phyloP scores from a whole-genome alignment of 257 asterid genomes.

The Datura wrightii region DNA sequence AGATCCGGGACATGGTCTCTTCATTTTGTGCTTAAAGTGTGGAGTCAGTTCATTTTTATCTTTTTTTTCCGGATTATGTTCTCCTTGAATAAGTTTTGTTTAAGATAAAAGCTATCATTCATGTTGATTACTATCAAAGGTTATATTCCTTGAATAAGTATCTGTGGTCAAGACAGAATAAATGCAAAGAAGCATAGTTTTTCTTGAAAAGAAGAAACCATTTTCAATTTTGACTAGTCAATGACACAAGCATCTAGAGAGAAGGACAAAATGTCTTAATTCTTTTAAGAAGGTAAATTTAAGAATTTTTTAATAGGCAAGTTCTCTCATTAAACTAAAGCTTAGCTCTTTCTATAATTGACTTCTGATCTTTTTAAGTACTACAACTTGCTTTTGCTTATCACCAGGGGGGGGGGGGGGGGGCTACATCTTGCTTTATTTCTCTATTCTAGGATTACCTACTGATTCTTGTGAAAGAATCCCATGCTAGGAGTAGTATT shows the following conservation, averaged over 20 bases:
- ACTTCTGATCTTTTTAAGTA: slow-evolving; percentile 12
- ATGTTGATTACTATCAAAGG: not conserved
- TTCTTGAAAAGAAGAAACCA: not conserved
- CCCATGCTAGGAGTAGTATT: not conserved
- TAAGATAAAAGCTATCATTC: not conserved
- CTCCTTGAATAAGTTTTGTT: slow-evolving; percentile 16
- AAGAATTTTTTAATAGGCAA: not conserved
- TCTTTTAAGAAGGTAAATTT: slow-evolving; percentile 8
- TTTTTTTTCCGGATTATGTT: not conserved
- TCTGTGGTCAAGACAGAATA: not conserved
- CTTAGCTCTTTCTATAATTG: not conserved
- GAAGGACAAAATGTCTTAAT: not conserved
- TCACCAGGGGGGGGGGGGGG: not conserved
- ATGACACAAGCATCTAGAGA: not conserved
- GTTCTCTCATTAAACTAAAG: not conserved
- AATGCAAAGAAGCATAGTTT: not conserved
- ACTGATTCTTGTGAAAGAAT: slow-evolving; percentile 17
- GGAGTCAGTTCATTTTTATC: not conserved
- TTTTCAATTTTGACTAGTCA: slow-evolving; percentile 12
- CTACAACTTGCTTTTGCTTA: not conserved
- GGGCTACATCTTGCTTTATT: not conserved
- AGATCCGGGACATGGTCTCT: slow-evolving; percentile 5
- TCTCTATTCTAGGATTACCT: not conserved
- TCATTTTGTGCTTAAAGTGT: not conserved
- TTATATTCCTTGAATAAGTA: not conserved